Evolutionary conservation across 2,329 filamentous ascomycete species (phyloP).

Genomic region (Lasiodiplodia gonubiensis): DNA sequence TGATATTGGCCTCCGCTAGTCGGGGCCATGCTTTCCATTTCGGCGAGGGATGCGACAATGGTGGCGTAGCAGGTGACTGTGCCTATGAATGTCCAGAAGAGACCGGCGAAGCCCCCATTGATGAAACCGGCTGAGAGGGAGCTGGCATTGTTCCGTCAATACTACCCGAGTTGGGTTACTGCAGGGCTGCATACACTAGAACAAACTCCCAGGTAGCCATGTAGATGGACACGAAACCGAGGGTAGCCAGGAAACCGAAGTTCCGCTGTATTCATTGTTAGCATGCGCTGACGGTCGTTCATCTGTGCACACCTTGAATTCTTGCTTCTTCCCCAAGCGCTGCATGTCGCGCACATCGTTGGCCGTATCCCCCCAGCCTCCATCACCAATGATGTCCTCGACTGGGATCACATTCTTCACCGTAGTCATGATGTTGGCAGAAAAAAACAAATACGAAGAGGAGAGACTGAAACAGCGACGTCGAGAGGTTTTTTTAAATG

Average conservation of each 20-base stretch:
- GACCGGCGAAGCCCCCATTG: slow-evolving; percentile 30
- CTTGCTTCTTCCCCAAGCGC: slow-evolving; percentile 58
- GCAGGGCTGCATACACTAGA: slow-evolving; percentile 40
- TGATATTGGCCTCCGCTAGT: slow-evolving; percentile 30
- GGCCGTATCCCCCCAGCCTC: slow-evolving; percentile 27
- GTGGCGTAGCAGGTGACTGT: slow-evolving; percentile 29
- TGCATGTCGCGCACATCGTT: slow-evolving; percentile 48
- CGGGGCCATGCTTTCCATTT: slow-evolving; percentile 31
- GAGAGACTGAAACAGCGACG: too few relatives aligned
- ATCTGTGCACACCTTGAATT: slow-evolving; percentile 47
- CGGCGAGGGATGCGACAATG: slow-evolving; percentile 30
- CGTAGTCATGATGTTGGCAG: not conserved
- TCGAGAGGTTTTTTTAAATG: slow-evolving; percentile 1
- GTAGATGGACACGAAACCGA: slow-evolving; percentile 60
- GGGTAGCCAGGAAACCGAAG: slow-evolving; percentile 58
- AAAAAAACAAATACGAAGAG: not conserved
- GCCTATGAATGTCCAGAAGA: slow-evolving; percentile 32
- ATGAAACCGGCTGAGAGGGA: slow-evolving; percentile 30
- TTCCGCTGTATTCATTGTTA: slow-evolving; percentile 45
- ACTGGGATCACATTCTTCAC: slow-evolving; percentile 8
- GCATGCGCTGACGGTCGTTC: not conserved
- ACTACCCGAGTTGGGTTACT: not conserved
- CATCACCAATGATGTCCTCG: slow-evolving; percentile 17
- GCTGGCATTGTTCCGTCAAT: not conserved
- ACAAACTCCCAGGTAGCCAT: slow-evolving; percentile 62